Evolutionary conservation across 2,329 filamentous ascomycete species (phyloP), one percentile per base, ranked within the genome.

Genomic region (Alternaria gaisen): DNA sequence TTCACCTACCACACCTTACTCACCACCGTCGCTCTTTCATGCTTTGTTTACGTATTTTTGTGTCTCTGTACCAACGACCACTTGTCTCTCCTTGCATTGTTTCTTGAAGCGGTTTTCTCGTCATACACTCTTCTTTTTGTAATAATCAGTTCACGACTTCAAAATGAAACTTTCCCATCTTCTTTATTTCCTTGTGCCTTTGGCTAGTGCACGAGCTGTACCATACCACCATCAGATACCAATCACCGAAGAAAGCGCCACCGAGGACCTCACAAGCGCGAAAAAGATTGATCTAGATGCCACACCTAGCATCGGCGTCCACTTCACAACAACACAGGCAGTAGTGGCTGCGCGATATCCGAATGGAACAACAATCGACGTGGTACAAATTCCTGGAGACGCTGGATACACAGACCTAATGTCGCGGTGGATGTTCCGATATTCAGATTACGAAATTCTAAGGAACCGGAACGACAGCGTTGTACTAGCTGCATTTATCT

Each of bases 241-340:
- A 14, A 47, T 60, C 7, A 11, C 34, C 36, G 56, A 28, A 26
- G 30, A 51, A 4, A 30, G 3, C 30, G 5, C 42, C 32, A 34
- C 28, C 12, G 12, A 53, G 26, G 18, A 55, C n/a, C 43, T 30
- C 16, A n/a, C 43, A 20, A 26, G 3, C 30, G 16, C 16, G 32
- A 41, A 60, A 51, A 22, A 20, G 12, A 16, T 34, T 4, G 46
- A 18, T 4, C 11, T 65, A n/a, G 48, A 63, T 26, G 22, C 28
- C 36, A 40, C 52, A 12, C 63, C 67, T 10, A 66, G 55, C 26
- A 63, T 75, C 44, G 72, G 72, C 11, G 56, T 75, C 16, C 72
- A 75, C 50, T 74, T 75, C 24, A 71, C 72, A 12, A 70, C 66
- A 3, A 71, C 69, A 38, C 68, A 73, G 54, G 71, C 71, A 22